Conservation (phyloP, 1,284 basidiomycete genomes). For the Limonomyces culmigenus region DNA sequence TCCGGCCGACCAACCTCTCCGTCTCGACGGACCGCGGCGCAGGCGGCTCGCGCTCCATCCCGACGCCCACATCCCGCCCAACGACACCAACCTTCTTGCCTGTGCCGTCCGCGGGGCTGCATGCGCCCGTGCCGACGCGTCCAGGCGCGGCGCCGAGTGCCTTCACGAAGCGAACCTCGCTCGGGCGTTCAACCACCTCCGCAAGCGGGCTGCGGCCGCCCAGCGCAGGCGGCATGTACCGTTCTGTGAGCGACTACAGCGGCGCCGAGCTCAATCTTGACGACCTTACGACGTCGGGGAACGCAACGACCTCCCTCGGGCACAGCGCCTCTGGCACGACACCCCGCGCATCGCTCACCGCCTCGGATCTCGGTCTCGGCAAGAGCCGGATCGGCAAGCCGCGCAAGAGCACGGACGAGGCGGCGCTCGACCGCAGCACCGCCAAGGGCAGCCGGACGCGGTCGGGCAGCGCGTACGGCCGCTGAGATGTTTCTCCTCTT, state of each 20-base stretch:
- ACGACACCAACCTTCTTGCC: conserved; percentile 61
- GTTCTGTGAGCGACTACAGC: not conserved
- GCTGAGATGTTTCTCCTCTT: too few relatives aligned
- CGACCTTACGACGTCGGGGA: not conserved
- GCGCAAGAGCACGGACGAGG: conserved; percentile 10
- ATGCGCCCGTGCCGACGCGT: not conserved
- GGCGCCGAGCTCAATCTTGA: not conserved
- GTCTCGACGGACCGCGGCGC: conserved; percentile 15
- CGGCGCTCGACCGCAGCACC: too few relatives aligned
- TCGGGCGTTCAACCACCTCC: not conserved
- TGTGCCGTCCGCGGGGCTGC: conserved; percentile 21
- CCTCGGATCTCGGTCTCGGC: not conserved
- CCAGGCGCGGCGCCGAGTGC: not conserved
- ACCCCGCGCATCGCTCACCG: not conserved
- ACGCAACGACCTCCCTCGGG: not conserved
- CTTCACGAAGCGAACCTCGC: not conserved
- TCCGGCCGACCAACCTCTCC: conserved; percentile 53
- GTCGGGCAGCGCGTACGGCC: too few relatives aligned
- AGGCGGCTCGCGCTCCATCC: conserved; percentile 41
- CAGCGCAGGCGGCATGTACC: too few relatives aligned
- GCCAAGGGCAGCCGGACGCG: too few relatives aligned
- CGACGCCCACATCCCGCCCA: conserved; percentile 44
- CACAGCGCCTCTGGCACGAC: not conserved
- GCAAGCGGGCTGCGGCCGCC: not conserved
- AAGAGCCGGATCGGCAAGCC: not conserved